A percentile compares a stretch with the other conserved stretches of the same genome.
These are phyloP conservation scores for Thalassiosira profunda DNA, from an alignment of 108 stramenopile species.

Conservation along the genomic window DNA sequence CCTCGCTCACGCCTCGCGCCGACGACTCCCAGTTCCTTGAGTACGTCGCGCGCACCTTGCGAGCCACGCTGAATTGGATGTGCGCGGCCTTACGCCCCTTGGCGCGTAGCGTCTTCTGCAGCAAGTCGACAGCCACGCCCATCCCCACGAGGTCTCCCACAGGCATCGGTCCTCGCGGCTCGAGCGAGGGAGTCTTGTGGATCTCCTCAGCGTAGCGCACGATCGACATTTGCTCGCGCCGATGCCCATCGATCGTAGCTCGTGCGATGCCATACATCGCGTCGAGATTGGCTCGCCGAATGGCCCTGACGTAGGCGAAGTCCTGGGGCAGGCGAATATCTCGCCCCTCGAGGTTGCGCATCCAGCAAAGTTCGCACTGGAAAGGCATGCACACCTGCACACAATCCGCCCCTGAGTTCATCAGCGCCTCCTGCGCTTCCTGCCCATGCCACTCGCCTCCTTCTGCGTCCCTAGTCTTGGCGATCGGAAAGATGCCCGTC, in stretches of 20 bases:
- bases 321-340: not conserved
- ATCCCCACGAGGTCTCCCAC: constrained; percentile 32
- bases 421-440: not conserved
- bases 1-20: constrained; percentile 7
- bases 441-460: constrained; percentile 10
- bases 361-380: constrained; percentile 59
- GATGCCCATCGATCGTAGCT: not conserved
- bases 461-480: constrained; percentile 18
- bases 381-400: constrained; percentile 43
- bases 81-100: constrained; percentile 7
- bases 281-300: constrained; percentile 57
- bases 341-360: constrained; percentile 18
- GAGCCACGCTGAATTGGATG: constrained; percentile 28
- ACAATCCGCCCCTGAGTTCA: constrained; percentile 19
- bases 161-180: constrained; percentile 25
- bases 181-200: constrained; percentile 1
- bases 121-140: constrained; percentile 30
- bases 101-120: constrained; percentile 11
- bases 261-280: constrained; percentile 9
- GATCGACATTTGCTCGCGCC: not conserved
- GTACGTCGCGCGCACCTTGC: constrained; percentile 11
- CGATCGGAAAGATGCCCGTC: constrained; percentile 1
- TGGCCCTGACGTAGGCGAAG: not conserved
- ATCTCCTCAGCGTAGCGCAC: not conserved
- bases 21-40: constrained; percentile 6